A percentile compares a stretch with the other conserved stretches of the same genome.
Evolutionary conservation across 495 filamentous ascomycete species (phyloP).

Genomic region (Penicillium steckii): DNA sequence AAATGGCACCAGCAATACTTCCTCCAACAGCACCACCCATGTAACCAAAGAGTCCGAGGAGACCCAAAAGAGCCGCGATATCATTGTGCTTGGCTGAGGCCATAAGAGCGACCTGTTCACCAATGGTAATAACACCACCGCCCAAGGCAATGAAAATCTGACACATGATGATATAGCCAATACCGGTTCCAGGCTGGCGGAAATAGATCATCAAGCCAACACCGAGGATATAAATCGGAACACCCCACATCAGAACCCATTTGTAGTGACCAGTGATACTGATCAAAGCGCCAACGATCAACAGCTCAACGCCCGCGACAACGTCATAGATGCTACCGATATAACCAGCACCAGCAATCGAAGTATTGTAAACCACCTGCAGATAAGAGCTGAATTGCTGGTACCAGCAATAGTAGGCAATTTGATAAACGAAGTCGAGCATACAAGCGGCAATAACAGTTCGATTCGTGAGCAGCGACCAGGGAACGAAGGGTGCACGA

Average conservation of each 20-base stretch:
- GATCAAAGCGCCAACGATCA: slow-evolving; percentile 54
- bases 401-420: slow-evolving; percentile 48
- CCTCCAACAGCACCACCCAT: slow-evolving; percentile 66
- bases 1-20: slow-evolving; percentile 64
- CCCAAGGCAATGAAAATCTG: slow-evolving; percentile 70
- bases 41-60: slow-evolving; percentile 58
- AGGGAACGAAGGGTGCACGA: slow-evolving; percentile 53
- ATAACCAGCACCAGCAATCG: slow-evolving; percentile 49
- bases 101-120: slow-evolving; percentile 66
- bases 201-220: slow-evolving; percentile 64
- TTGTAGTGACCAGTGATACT: slow-evolving; percentile 56
- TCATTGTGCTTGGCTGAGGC: slow-evolving; percentile 63
- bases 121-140: slow-evolving; percentile 58
- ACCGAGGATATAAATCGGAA: slow-evolving; percentile 59
- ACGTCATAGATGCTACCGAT: slow-evolving; percentile 52
- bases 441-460: slow-evolving; percentile 61
- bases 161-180: slow-evolving; percentile 70
- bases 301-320: slow-evolving; percentile 42
- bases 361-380: slow-evolving; percentile 63
- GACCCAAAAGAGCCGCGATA: slow-evolving; percentile 63
- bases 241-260: slow-evolving; percentile 46
- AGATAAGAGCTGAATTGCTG: slow-evolving; percentile 65
- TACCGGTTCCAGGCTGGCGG: slow-evolving; percentile 54
- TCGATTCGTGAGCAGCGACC: slow-evolving; percentile 52
- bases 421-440: slow-evolving; percentile 49